phyloP scores from a whole-genome alignment of 2,329 filamentous ascomycete species.

The Aspergillus versicolor region DNA sequence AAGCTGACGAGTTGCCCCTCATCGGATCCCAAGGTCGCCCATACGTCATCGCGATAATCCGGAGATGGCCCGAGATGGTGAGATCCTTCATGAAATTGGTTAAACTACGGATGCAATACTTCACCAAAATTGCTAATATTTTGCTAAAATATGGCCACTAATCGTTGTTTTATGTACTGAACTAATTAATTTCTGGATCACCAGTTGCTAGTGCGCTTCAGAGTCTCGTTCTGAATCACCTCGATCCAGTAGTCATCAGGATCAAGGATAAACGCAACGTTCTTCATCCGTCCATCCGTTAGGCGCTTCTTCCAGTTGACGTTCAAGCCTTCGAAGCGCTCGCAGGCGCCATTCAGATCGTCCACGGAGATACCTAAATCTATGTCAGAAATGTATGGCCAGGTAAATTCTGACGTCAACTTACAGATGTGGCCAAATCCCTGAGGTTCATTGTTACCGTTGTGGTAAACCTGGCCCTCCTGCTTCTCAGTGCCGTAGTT shows the following conservation, averaged over 20 bases:
- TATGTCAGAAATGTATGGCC: background rate
- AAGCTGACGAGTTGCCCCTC: no score
- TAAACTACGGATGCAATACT: no score
- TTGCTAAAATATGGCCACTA: no score
- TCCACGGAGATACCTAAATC: conserved; percentile 72
- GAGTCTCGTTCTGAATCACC: conserved; percentile 67
- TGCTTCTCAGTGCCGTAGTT: conserved; percentile 72
- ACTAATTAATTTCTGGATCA: conserved; percentile 13
- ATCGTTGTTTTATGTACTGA: no score
- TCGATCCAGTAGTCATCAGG: conserved; percentile 82
- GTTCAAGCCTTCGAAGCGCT: conserved; percentile 76
- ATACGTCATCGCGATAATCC: background rate
- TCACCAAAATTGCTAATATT: no score
- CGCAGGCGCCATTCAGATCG: conserved; percentile 81
- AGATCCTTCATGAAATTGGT: background rate
- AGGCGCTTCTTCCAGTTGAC: conserved; percentile 94
- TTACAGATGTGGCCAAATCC: conserved; percentile 92
- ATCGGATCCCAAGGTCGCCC: background rate
- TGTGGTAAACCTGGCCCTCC: conserved; percentile 83
- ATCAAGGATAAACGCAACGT: conserved; percentile 86
- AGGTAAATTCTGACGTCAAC: conserved; percentile 23
- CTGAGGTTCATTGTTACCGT: conserved; percentile 87
- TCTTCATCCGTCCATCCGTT: conserved; percentile 88
- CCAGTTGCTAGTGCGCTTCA: conserved; percentile 45
- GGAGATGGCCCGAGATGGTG: background rate